Evolutionary conservation across 2,329 filamentous ascomycete species (phyloP).

Genomic region (Diaporthe amygdali): DNA sequence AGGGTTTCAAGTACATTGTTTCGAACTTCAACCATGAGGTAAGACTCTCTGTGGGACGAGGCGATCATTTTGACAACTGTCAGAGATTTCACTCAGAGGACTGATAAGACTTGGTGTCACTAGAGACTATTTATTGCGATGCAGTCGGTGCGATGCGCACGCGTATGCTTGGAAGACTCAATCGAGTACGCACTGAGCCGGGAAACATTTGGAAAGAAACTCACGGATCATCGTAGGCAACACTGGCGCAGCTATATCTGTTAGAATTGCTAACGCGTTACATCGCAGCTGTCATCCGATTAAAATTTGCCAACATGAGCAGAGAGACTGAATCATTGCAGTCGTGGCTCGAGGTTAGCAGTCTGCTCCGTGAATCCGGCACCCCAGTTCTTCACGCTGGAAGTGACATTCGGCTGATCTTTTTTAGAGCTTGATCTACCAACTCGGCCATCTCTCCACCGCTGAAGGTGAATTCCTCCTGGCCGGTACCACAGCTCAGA

Average conservation of each 20-base stretch:
- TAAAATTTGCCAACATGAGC: constrained; percentile 29
- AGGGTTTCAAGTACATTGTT: constrained; percentile 47
- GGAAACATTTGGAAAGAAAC: constrained; percentile 27
- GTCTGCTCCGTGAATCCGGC: neutral
- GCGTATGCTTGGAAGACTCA: constrained; percentile 56
- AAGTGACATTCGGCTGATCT: neutral
- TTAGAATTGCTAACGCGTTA: neutral
- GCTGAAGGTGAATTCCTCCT: constrained; percentile 34
- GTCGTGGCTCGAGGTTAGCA: constrained; percentile 26
- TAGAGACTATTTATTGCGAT: constrained; percentile 57
- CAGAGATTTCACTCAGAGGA: too few species aligned
- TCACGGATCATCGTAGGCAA: constrained; percentile 24
- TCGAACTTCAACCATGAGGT: constrained; percentile 55
- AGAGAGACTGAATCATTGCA: constrained; percentile 26
- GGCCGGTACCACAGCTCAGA: constrained; percentile 25
- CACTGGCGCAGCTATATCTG: neutral
- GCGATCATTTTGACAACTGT: neutral
- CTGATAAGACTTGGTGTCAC: neutral
- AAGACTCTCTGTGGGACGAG: neutral
- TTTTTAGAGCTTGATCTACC: constrained; percentile 45
- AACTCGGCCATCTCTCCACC: constrained; percentile 37
- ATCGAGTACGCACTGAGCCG: constrained; percentile 36
- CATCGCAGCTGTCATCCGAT: constrained; percentile 23
- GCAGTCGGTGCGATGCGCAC: constrained; percentile 58
- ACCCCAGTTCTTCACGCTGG: neutral